Conservation (phyloP, 768 basidiomycete genomes). For the Rhodotorula diobovata region DNA sequence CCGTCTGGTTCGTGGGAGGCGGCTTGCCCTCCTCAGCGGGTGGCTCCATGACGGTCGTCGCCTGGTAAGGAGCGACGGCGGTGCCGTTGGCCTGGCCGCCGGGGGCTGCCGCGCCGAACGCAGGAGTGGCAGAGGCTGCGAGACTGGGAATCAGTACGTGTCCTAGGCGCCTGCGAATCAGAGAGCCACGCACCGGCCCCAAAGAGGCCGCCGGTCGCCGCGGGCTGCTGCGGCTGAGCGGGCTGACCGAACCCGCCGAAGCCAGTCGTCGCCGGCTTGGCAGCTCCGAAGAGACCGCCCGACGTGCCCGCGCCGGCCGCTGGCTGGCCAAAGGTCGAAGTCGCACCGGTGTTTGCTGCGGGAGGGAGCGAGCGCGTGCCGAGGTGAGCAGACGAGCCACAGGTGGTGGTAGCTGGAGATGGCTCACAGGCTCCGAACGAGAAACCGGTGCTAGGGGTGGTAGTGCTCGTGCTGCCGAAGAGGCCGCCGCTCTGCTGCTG, state of each 20-base stretch:
- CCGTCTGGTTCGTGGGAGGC: slow-evolving; percentile 29
- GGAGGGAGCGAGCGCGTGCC: neutral
- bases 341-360: slow-evolving; percentile 6
- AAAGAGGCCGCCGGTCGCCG: slow-evolving; percentile 25
- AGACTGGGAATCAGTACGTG: neutral
- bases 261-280: slow-evolving; percentile 35
- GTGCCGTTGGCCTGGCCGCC: slow-evolving; percentile 23
- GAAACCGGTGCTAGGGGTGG: slow-evolving; percentile 21
- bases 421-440: slow-evolving; percentile 13
- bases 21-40: slow-evolving; percentile 36
- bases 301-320: slow-evolving; percentile 7
- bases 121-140: slow-evolving; percentile 12
- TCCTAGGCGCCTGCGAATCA: neutral
- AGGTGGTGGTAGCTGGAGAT: no score
- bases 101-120: slow-evolving; percentile 22
- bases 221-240: slow-evolving; percentile 21
- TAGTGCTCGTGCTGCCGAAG: slow-evolving; percentile 37
- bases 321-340: slow-evolving; percentile 24
- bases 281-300: slow-evolving; percentile 24
- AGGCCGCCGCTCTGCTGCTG: slow-evolving; percentile 33
- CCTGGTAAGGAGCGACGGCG: slow-evolving; percentile 19
- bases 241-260: slow-evolving; percentile 39
- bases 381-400: neutral
- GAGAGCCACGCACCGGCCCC: slow-evolving; percentile 12
- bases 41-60: slow-evolving; percentile 37